Evolutionary conservation across 495 filamentous ascomycete genomes (phyloP), one percentile per base, ranked within the genome.

Genomic region (Neurospora tetraspora): DNA sequence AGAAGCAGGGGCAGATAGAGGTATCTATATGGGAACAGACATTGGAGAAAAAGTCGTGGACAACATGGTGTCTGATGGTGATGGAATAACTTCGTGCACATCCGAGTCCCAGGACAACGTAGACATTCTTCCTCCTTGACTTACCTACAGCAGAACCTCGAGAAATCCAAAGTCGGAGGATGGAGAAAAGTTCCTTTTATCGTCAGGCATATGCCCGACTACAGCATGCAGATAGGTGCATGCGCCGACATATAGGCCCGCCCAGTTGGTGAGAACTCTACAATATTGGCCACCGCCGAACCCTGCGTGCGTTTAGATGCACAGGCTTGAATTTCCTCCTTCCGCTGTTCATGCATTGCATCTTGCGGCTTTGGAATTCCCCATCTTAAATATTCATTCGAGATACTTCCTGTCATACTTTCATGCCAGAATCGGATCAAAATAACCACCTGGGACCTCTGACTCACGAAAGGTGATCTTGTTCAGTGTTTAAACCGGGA

Each of bases 21-120:
- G 10, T 39, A 39, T 40, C 12, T 2, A 5, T 40, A 40, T 1
- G 12, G 5, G 14, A 16, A 16, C 40, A 42, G 18, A 53, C n/a
- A 23, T 1, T 53, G 20, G 4, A 53, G 20, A 5, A 5, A 12
- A 23, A 0, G 0, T 0, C 8, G 3, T 12, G 0, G 20, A 53
- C 45, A 2, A 6, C 20, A 10, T 6, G 20, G 2, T 4, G 4
- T 23, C 0, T 23, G n/a, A 4, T 12, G 4, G 0, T 53, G n/a
- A 53, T 12, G n/a, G 18, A 2, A 12, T 0, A 0, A 23, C 0
- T 12, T 23, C 2, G 8, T 23, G 0, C 10, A 53, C 45, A 2
- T 53, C 20, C 20, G 4, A 20, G 9, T 27, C 3, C 11, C 11
- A 4, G 1, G 9, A 20, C 8, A 10, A 20, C 1, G n/a, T 20